Evolutionary conservation across 495 filamentous ascomycete genomes (phyloP), one percentile per base, ranked within the genome.

Genomic region (Podospora didyma): DNA sequence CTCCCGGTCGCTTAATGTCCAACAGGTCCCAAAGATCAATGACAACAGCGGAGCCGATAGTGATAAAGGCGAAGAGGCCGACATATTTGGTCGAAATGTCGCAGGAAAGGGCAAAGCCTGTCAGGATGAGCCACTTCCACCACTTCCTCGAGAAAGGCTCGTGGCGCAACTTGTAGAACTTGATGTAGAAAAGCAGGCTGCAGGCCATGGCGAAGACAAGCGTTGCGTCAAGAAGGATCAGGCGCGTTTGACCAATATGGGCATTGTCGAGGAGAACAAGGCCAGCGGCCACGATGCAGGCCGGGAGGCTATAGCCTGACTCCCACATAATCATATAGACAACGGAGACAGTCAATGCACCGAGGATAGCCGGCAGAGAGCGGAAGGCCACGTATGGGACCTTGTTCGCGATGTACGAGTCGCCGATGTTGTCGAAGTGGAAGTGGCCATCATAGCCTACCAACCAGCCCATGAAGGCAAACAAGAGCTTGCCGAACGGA

Each of bases 251-350:
- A 50, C 89, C 95, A 72, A 99, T 92, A 70, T 99, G 94, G 41
- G 92, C 94, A 71, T 99, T 99, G 74, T 99, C 94, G 68, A 99
- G 90, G 37, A 99, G 84, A 58, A 99, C 80, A 24, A 99, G 78
- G 24, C 88, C 86, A 9, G 95, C 84, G 22, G 94, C 88, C 57
- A 96, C 76, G 41, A 97, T 79, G 68, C 89, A 95, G 51, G 94
- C 95, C 4, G 94, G 94, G 19, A 99, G 76, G 42, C 91, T 95
- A 65, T 97, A 99, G 51, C 92, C 95, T 12, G 92, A 96, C 74
- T 99, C 94, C 94, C 94, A 97, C 94, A 99, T 99, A 62, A 96
- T 97, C 72, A 95, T 69, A 72, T 94, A 99, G 16, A 90, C 86
- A 19, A 92, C 89, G n/a, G 93, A 87, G 46, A 99, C 90, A 1